A percentile compares a stretch with the other conserved stretches of the same genome.
These are phyloP conservation scores for Murraya koenigii DNA, from an alignment of 345 rosid genomes.

Conservation along the genomic window DNA sequence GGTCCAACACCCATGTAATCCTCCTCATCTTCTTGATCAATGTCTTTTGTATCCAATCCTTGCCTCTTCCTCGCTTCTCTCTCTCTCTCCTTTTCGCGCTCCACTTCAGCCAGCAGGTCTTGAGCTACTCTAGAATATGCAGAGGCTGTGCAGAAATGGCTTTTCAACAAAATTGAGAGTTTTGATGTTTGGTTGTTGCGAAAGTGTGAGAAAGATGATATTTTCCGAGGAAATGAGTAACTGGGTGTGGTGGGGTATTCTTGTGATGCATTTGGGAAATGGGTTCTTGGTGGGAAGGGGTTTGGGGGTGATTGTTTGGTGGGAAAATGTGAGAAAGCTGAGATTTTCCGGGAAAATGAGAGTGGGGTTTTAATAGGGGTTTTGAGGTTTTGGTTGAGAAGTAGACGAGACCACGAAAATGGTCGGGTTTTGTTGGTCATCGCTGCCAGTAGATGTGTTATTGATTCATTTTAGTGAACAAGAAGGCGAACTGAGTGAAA, in stretches of 20 bases:
- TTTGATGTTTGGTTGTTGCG: conserved; percentile 27
- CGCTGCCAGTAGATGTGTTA: background rate
- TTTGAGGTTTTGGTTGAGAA: conserved; percentile 28
- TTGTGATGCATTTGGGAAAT: conserved; percentile 30
- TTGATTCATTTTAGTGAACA: conserved; percentile 23
- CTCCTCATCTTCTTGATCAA: conserved; percentile 80
- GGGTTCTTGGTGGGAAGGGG: conserved; percentile 26
- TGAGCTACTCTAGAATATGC: conserved; percentile 25
- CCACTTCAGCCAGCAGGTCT: conserved; percentile 58
- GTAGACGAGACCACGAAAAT: conserved; percentile 43
- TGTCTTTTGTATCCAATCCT: conserved; percentile 71
- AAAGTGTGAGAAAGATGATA: conserved; percentile 6
- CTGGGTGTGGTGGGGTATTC: conserved; percentile 18
- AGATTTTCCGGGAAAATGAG: conserved; percentile 21
- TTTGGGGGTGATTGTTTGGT: conserved; percentile 22
- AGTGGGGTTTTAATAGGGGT: conserved; percentile 22
- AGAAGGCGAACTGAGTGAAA: background rate
- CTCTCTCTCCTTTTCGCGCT: conserved; percentile 72
- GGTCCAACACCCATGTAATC: conserved; percentile 79
- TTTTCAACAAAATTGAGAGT: conserved; percentile 24
- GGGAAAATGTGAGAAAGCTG: conserved; percentile 12
- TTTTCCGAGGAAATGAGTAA: conserved; percentile 11
- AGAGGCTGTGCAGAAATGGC: conserved; percentile 37
- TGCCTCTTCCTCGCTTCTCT: conserved; percentile 60
- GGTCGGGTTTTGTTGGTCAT: conserved; percentile 39